Evolutionary conservation across 352 stramenopile genomes (phyloP), one percentile per base, ranked within the genome.

Genomic region (Plasmopara halstedii): DNA sequence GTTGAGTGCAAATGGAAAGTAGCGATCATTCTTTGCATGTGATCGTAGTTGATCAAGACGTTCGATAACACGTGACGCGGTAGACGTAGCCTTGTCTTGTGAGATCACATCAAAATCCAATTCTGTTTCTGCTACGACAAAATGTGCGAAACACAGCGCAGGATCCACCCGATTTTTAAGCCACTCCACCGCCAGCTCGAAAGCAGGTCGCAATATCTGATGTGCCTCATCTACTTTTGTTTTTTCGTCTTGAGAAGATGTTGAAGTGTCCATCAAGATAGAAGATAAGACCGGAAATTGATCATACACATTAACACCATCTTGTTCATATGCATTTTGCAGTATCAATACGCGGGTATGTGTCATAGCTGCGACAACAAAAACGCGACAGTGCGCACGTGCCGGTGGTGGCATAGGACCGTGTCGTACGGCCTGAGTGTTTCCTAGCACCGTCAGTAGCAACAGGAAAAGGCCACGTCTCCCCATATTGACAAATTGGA

Each of bases 1-100:
- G 14, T 41, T 53, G 3, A 84, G 43, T 1, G 65, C 46, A 27
- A 88, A 84, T 6, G 77, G 73, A 46, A 86, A 86, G 32, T 66
- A 46, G 4, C 55, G 50, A 46, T 88, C 72, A 4, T 55, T 38
- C 8, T 46, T 41, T 8, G 59, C 56, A 0, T 64, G 36, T 26
- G 61, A 57, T 21, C 46, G 49, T 14, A 84, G 43, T 23, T 64
- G 52, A 20, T 62, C 53, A 9, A 73, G 46, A 14, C 67, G 66
- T 19, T 60, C 42, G 31, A 35, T 67, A 32, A 58, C 33, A 17
- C 41, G 42, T 42, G 47, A 46, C 36, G 29, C 17, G 7, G 18
- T 34, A 18, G 34, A 31, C 6, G 26, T 43, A 9, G 38, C 27
- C 9, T 56, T 46, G 19, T 54, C 42, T 34, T 53, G 25, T 21